Base-by-base conservation (phyloP, 192 early-diverging fungal species). In the Martensiomyces pterosporus region DNA sequence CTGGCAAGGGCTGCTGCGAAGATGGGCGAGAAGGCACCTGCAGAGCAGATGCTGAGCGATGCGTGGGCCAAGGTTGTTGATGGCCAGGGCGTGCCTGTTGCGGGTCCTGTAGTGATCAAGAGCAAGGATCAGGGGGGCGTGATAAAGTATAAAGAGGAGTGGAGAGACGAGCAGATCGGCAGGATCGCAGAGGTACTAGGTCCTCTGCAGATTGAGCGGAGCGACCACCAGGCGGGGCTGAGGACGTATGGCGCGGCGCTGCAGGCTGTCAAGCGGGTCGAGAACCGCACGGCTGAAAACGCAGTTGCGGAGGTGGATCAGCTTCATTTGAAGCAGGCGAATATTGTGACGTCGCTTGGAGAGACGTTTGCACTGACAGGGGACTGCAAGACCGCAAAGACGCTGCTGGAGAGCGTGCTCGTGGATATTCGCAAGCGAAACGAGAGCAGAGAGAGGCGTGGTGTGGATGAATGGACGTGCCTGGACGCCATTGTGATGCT, bases 401-500 rank as follows among this genome's bases (percentile, higher is more conserved):
- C 52, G 16, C 27, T 71, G 24, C 41, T 71, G 12, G 23, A 43
- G 18, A 41, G 67, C 24, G 51, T 64, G 29, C 24, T 71, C 16
- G 47, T 24, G 9, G 67, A 71, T 26, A 36, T 71, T 10, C 36
- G 40, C 2, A 41, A 51, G 27, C 39, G 54, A 7, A 35, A 49
- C n/a, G n/a, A n/a, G n/a, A n/a, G n/a, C n/a, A n/a, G n/a, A 0
- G 45, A 43, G 17, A 10, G 14, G 24, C 15, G 22, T 13, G 21
- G n/a, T 9, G 47, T 48, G 2, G 60, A 55, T 15, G 19, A 24
- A 23, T 71, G 67, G 67, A 64, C 67, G 25, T 71, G 67, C 38
- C 42, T 71, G 51, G 67, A 71, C 9, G 67, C 67, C 27, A 45
- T 71, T 0, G 60, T 71, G 32, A 71, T 71, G 67, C 44, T 64